These are phyloP conservation scores for Ceratorhiza oryzae-sativae DNA, from an alignment of 1,284 basidiomycete species.

Conservation along the genomic window DNA sequence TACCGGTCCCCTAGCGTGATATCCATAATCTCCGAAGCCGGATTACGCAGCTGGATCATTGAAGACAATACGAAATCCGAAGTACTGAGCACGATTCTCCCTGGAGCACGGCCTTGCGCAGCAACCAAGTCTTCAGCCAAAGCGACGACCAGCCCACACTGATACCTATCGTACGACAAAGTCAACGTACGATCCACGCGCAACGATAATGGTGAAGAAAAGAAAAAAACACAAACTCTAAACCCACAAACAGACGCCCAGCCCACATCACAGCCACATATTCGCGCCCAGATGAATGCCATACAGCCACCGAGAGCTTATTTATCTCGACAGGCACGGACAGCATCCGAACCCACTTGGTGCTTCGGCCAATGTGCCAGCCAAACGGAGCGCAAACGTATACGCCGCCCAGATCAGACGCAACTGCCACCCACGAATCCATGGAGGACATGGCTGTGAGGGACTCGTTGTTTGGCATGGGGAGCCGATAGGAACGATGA, in stretches of 20 bases:
- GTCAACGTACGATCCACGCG: background rate
- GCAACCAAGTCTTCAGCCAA: conserved; percentile 1
- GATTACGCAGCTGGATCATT: conserved; percentile 19
- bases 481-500: background rate
- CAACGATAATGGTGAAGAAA: background rate
- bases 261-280: conserved; percentile 30
- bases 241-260: background rate
- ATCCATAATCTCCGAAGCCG: conserved; percentile 31
- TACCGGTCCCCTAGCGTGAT: conserved; percentile 22
- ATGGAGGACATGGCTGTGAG: conserved; percentile 35
- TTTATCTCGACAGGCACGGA: conserved; percentile 9
- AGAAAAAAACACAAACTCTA: conserved; percentile 2
- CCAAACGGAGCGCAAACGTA: conserved; percentile 31
- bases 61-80: conserved; percentile 25
- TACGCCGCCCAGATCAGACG: conserved; percentile 26
- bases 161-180: conserved; percentile 1
- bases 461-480: conserved; percentile 33
- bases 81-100: conserved; percentile 11
- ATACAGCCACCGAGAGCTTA: conserved; percentile 24
- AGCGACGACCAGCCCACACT: conserved; percentile 18
- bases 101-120: background rate
- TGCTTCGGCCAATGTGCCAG: background rate
- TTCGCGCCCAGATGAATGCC: background rate
- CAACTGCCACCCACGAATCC: conserved; percentile 34
- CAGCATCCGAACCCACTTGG: conserved; percentile 22